Conservation (phyloP, 2,329 filamentous ascomycete species). For the Aspergillus novoparasiticus region DNA sequence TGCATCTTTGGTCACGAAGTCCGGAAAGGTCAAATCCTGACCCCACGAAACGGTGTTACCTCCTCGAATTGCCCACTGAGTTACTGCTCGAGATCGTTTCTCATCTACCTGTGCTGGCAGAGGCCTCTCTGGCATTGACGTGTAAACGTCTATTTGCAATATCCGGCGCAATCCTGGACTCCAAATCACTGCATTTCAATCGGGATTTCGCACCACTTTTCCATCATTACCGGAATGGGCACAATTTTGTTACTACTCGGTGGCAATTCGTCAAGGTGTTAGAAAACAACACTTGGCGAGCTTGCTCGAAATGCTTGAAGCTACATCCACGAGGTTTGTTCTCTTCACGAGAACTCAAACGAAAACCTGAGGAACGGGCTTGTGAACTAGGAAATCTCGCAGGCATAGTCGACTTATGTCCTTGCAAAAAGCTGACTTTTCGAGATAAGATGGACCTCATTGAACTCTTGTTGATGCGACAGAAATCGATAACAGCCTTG, state of each 20-base stretch:
- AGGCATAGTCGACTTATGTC: constrained; percentile 42
- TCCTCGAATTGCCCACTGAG: constrained; percentile 43
- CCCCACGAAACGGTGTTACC: constrained; percentile 28
- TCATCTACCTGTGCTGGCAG: constrained; percentile 36
- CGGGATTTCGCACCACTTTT: constrained; percentile 44
- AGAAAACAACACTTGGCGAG: constrained; percentile 38
- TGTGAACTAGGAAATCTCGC: constrained; percentile 39
- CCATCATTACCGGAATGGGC: constrained; percentile 41
- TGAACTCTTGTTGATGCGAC: constrained; percentile 35
- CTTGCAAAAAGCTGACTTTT: constrained; percentile 44
- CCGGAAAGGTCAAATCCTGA: constrained; percentile 20
- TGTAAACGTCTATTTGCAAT: constrained; percentile 41
- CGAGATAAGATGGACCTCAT: constrained; percentile 40
- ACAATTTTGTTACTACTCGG: constrained; percentile 38
- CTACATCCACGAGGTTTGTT: constrained; percentile 41
- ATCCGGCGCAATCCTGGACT: constrained; percentile 31
- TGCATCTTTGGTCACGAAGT: constrained; percentile 29
- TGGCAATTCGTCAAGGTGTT: constrained; percentile 42
- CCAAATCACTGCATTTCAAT: constrained; percentile 38
- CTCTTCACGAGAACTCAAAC: constrained; percentile 35
- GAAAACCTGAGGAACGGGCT: constrained; percentile 33
- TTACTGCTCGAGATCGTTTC: constrained; percentile 41
- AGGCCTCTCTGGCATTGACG: constrained; percentile 41
- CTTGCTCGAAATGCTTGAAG: constrained; percentile 42
- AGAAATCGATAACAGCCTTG: constrained; percentile 29